phyloP scores from a whole-genome alignment of 108 stramenopile genomes.

The Bacterosira constricta region DNA sequence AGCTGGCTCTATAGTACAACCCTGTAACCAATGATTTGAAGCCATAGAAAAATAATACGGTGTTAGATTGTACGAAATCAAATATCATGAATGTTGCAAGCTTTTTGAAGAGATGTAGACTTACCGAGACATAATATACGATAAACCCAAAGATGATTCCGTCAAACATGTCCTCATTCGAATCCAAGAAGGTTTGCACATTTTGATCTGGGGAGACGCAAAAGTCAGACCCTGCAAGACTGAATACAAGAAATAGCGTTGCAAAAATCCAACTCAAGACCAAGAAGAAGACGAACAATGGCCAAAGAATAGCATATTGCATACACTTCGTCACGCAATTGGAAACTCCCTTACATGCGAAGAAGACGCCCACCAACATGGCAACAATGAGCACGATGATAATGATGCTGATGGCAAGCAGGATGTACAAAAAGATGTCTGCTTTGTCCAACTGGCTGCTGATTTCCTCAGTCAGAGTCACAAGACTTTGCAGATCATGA shows the following conservation, averaged over 20 bases:
- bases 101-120: background rate
- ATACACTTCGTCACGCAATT: constrained; percentile 40
- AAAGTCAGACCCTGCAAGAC: constrained; percentile 46
- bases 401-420: constrained; percentile 36
- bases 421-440: constrained; percentile 26
- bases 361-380: constrained; percentile 24
- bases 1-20: constrained; percentile 14
- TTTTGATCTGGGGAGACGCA: constrained; percentile 35
- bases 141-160: constrained; percentile 20
- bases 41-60: background rate
- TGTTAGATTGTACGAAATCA: background rate
- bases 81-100: background rate
- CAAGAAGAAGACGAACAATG: constrained; percentile 33
- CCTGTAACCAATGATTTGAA: constrained; percentile 16
- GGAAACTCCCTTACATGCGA: constrained; percentile 20
- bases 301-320: constrained; percentile 37
- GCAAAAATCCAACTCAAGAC: constrained; percentile 26
- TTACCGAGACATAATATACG: constrained; percentile 38
- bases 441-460: constrained; percentile 7
- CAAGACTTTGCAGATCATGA: constrained; percentile 18
- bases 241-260: constrained; percentile 20
- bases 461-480: constrained; percentile 17
- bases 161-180: constrained; percentile 25
- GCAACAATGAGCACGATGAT: constrained; percentile 16
- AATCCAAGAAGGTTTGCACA: constrained; percentile 1